phyloP scores from a whole-genome alignment of 2,329 filamentous ascomycete genomes.

The Fusarium bulbicola region DNA sequence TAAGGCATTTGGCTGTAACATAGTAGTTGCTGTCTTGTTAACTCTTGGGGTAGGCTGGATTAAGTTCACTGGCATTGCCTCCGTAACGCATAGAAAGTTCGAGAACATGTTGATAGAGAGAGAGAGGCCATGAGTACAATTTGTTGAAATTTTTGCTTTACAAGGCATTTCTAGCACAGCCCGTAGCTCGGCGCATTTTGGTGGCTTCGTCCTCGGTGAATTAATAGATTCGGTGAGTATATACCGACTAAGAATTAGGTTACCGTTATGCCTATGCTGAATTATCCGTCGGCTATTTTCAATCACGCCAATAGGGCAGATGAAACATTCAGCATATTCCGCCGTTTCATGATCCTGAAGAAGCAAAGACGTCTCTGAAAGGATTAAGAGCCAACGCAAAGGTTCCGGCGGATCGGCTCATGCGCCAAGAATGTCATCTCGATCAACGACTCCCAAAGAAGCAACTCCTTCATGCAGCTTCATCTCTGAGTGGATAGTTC shows the following conservation, averaged over 20 bases:
- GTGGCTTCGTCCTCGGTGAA: not conserved
- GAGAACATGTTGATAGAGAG: not conserved
- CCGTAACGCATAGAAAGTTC: not conserved
- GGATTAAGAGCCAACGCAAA: not conserved
- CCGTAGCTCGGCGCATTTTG: not conserved
- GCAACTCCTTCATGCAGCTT: not conserved
- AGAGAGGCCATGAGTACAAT: too few relatives aligned
- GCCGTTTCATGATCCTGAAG: not conserved
- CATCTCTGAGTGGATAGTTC: not conserved
- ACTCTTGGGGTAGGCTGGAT: not conserved
- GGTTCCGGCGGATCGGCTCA: not conserved
- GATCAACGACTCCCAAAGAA: not conserved
- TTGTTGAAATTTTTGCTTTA: not conserved
- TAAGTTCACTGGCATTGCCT: not conserved
- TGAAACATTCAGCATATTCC: not conserved
- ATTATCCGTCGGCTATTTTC: not conserved
- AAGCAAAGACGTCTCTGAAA: not conserved
- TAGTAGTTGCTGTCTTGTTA: not conserved
- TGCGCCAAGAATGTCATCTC: not conserved
- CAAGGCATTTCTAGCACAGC: too few relatives aligned
- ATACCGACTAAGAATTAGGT: not conserved
- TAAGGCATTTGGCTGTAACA: too few relatives aligned
- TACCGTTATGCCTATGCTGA: not conserved
- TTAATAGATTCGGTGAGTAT: not conserved
- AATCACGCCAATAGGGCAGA: not conserved